Base-by-base conservation (phyloP, 148 eudicot species). In the Rhododendron mucronatum region DNA sequence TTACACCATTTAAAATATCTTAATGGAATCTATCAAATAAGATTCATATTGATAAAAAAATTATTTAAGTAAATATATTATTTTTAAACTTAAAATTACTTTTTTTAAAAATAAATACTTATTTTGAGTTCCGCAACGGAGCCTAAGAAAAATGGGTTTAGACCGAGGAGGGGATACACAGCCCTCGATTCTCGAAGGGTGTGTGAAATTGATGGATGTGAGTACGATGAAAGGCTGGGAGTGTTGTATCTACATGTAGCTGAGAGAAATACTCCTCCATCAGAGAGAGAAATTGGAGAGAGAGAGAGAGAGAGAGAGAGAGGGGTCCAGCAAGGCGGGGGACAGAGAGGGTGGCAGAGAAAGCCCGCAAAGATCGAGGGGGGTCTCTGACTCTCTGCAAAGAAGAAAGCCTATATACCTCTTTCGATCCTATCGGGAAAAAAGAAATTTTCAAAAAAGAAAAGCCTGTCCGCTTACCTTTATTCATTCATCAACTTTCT, bases 321-420 rank as follows among this genome's bases (percentile, higher is more conserved):
- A 45, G 37, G 33, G 39, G 39, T n/a, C 12, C 33, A 9, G 30
- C 14, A 3, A n/a, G 33, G 1, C 8, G 26, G 9, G n/a, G 4
- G 51, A 30, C 51, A 67, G 51, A 82, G 23, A 33, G 8, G 45
- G 69, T 13, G 82, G 83, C 83, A 85, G 86, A 63, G 77, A 59
- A 71, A 82, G 85, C 92, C 91, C 91, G 91, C 94, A 92, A 94
- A 93, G 91, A 93, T 90, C 94, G 96, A 94, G 96, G 96, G 92
- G 87, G 53, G 10, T 53, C 67, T 85, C 76, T 86, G 78, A 23
- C 63, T 81, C 67, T 63, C 76, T 86, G 78, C 48, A 16, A 51
- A 51, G 0, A 41, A 14, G 10, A n/a, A 28, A 28, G 69, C 69
- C 69, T 20, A 47, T 47, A 21, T 8, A n/a, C n/a, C 69, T 28